Evolutionary conservation across 169 alveolate genomes (phyloP), one percentile per base, ranked within the genome.

Genomic region (Plasmodium gonderi): DNA sequence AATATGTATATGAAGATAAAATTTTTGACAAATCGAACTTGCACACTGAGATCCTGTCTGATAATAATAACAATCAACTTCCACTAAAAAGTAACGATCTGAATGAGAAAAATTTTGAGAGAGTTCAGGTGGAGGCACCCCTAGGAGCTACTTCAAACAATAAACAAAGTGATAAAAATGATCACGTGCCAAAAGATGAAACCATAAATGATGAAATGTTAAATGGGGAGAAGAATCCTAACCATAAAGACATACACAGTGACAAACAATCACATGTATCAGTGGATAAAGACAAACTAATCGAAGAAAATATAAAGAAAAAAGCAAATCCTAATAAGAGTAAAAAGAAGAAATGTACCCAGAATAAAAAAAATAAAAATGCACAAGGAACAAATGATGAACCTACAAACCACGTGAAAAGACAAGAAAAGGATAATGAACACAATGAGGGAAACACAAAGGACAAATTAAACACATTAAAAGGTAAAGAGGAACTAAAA

Each of bases 1-100:
- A 68, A 68, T 82, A 82, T 36, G 74, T 82, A 3, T 68, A 29
- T 45, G 69, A 68, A 31, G 92, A 82, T 42, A 7, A 36, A 45
- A 11, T 72, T 14, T 68, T 14, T 14, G 75, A 49, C 40, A 60
- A n/a, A n/a, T 38, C 74, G 11, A 20, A 80, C 29, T 33, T 23
- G 23, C 36, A 33, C 14, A 65, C 2, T 65, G 80, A 65, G n/a
- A 49, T 38, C 45, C 1, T 38, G 17, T 47, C 51, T 23, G 54
- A 8, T 51, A 38, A 36, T 79, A 12, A 26, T 0, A 9, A 79
- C n/a, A 17, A 12, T 20, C 8, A 79, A 79, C 29, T 29, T 6
- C 6, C 1, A 20, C 3, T 26, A 36, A 23, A 7, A 36, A 17
- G 44, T 36, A 12, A 49, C 60, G 9, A 77, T 44, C n/a, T 20